Conservation (phyloP, 768 basidiomycete species). For the Phanerochaete carnosa region DNA sequence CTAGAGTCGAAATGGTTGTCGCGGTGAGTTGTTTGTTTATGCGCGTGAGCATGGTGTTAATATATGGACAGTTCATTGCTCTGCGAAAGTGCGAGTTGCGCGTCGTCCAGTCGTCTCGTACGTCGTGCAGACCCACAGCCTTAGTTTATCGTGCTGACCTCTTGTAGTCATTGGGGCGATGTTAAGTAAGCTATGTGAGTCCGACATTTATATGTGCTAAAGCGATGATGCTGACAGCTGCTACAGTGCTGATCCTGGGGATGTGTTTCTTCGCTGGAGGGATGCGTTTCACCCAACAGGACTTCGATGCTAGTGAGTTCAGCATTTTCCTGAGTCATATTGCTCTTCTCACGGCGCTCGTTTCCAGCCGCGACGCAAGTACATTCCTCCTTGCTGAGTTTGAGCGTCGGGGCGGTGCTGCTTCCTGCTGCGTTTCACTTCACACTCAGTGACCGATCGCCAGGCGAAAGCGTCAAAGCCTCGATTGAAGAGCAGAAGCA, state of each 20-base stretch:
- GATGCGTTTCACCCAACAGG: conserved; percentile 73
- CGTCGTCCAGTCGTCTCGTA: conserved; percentile 79
- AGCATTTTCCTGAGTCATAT: not conserved
- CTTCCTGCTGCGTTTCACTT: conserved; percentile 81
- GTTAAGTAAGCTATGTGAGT: conserved; percentile 67
- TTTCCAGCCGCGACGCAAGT: conserved; percentile 55
- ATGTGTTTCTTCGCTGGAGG: conserved; percentile 93
- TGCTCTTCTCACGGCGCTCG: not conserved
- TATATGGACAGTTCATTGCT: conserved; percentile 59
- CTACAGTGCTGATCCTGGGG: conserved; percentile 57
- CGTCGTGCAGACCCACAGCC: conserved; percentile 23
- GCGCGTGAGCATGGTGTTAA: not conserved
- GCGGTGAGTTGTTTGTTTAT: conserved; percentile 46
- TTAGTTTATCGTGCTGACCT: not conserved
- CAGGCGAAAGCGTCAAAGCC: conserved; percentile 18
- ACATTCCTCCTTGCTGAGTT: conserved; percentile 70
- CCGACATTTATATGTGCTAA: not conserved
- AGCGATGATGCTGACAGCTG: not conserved
- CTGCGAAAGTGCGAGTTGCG: conserved; percentile 77
- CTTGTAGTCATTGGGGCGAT: conserved; percentile 74
- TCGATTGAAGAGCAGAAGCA: conserved; percentile 31
- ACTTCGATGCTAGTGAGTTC: conserved; percentile 59
- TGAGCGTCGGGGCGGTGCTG: conserved; percentile 78
- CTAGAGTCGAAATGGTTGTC: conserved; percentile 59
- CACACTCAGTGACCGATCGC: conserved; percentile 27